Base-by-base conservation (phyloP, 2,329 filamentous ascomycete genomes). In the Cladophialophora immunda region DNA sequence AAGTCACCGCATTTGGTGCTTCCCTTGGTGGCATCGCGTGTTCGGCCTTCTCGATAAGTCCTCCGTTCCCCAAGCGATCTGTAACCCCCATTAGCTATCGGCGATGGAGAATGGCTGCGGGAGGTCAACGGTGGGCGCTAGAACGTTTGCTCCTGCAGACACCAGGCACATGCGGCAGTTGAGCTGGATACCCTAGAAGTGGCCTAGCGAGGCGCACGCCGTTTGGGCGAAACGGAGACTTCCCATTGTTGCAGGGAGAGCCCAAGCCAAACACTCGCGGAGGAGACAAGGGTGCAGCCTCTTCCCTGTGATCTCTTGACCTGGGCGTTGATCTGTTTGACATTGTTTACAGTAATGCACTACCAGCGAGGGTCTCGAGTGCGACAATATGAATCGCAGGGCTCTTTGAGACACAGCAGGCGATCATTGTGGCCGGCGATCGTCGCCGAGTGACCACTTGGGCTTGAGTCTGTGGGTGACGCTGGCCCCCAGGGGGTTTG, bases 61-160 rank as follows among this genome's bases (percentile, higher is more conserved):
- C 45, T 61, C 58, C 47, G 58, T 36, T 30, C 58, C 32, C 30
- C 58, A 54, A 61, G 47, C 58, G 58, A 61, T 61, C 29, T 38
- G 41, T 53, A 50, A 60, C 47, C 34, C 47, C 19, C 22, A 34
- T 61, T 38, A 22, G 58, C 30, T 52, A 41, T 61, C 58, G 29
- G 30, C n/a, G 41, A 50, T 52, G 41, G 41, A 47, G 19, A 19
- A 22, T 25, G 57, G 36, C 17, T 30, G 15, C 17, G 22, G 22
- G 36, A 13, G 41, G 38, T 15, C 38, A 47, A 9, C 8, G 30
- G 22, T 38, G 30, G 30, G 58, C 45, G 58, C 58, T 61, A 61
- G 47, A 61, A 61, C 45, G 45, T 61, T 60, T 61, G 30, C 45
- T 50, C 47, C 58, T 61, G 58, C n/a, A 52, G 58, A 19, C 45